Evolutionary conservation across 345 rosid genomes (phyloP), one percentile per base, ranked within the genome.

Genomic region (Mallotus nudiflorus): DNA sequence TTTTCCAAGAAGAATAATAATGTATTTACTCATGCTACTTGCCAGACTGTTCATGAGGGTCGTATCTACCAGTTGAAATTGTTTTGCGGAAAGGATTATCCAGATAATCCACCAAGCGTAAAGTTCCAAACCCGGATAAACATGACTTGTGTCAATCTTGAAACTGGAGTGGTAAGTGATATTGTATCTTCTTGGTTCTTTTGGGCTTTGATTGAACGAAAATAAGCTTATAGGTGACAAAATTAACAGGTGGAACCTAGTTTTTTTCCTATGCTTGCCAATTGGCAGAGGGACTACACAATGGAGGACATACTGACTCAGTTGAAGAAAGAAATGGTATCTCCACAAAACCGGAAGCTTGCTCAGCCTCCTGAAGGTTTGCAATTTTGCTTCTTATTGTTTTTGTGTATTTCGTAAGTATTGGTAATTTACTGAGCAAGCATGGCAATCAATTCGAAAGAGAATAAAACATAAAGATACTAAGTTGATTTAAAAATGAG

Each of bases 11-110:
- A 54, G 53, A 69, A 33, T 25, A 44, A 59, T 68, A 49, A 60
- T 52, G 14, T 62, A 44, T 53, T 65, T 58, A 33, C 29, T 66
- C 15, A 28, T 79, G 45, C 52, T 67, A 48, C 69, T 53, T 78
- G 50, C 64, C 89, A 90, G 96, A 85, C 92, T 81, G 91, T 90
- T 58, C 96, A 90, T 20, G 92, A 90, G 53, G 92, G 96, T 20
- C 91, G 92, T 27, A 90, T 90, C 67, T 88, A 90, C 73, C 96
- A 90, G 89, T 82, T 88, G 85, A 90, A 90, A 68, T 74, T 90
- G 75, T 86, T 90, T 67, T 90, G 92, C 53, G 92, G 87, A 59
- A 72, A 78, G 67, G 91, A 88, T 52, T 90, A 90, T 72, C 96
- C 96, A 6, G 92, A 86, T 62, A 80, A 79, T 69, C 87, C 96